Conservation (phyloP, 1,139 yeast genomes). For the Nematodospora anomalae region DNA sequence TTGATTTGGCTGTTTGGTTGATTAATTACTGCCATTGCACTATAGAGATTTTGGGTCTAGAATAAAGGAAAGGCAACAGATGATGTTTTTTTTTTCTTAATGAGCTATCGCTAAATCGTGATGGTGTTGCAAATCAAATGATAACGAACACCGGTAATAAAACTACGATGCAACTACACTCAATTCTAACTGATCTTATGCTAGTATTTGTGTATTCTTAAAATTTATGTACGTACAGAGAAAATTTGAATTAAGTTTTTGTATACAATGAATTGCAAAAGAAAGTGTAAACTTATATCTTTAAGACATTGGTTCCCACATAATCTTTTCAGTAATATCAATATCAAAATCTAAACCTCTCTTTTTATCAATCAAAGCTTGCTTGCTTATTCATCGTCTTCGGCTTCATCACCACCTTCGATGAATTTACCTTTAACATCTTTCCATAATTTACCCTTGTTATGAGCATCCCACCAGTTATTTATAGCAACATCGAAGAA, state of each 20-base stretch:
- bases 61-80: too few relatives aligned
- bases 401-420: conserved; percentile 61
- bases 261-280: not conserved
- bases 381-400: conserved; percentile 46
- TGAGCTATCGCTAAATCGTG: not conserved
- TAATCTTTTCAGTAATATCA: too few relatives aligned
- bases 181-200: not conserved
- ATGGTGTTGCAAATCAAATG: not conserved
- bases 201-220: not conserved
- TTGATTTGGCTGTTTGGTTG: conserved; percentile 90
- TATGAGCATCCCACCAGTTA: conserved; percentile 80
- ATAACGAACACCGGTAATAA: too few relatives aligned
- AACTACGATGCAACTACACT: too few relatives aligned
- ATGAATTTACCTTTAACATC: conserved; percentile 74
- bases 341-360: too few relatives aligned
- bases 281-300: too few relatives aligned
- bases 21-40: conserved; percentile 59
- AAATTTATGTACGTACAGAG: not conserved
- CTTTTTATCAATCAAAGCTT: too few relatives aligned
- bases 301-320: too few relatives aligned
- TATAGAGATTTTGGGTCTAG: too few relatives aligned
- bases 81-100: not conserved
- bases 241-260: not conserved
- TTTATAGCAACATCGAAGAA: conserved; percentile 80
- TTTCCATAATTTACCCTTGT: conserved; percentile 96